These are phyloP conservation scores for Artemisia annua DNA, from an alignment of 129 eudicot species.

Conservation along the genomic window DNA sequence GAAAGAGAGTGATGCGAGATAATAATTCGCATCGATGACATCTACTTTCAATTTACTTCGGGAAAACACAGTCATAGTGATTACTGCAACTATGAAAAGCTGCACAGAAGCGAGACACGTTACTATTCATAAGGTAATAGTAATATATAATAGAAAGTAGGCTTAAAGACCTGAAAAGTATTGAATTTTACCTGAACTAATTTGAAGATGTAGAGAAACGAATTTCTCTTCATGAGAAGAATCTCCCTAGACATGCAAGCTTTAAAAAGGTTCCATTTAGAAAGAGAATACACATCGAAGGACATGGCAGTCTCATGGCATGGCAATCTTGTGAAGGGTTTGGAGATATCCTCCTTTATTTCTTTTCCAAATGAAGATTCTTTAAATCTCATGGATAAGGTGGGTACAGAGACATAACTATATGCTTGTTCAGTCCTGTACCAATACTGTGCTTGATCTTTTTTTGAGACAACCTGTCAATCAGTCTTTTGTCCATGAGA, in stretches of 20 bases:
- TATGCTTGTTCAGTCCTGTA: conserved; percentile 33
- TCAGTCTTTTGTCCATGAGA: conserved; percentile 15
- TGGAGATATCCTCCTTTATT: conserved; percentile 37
- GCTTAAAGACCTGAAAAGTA: too few species aligned
- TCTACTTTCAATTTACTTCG: conserved; percentile 52
- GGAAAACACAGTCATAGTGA: conserved; percentile 60
- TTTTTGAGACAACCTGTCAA: conserved; percentile 44
- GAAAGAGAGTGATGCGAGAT: conserved; percentile 62
- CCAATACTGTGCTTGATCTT: conserved; percentile 61
- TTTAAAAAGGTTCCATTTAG: conserved; percentile 47
- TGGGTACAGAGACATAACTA: conserved; percentile 37
- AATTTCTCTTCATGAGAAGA: conserved; percentile 52
- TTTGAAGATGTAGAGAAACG: conserved; percentile 46
- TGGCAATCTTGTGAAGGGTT: conserved; percentile 30
- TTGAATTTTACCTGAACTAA: conserved; percentile 29
- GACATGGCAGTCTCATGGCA: conserved; percentile 43
- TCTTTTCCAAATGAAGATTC: conserved; percentile 46
- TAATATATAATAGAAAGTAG: too few species aligned
- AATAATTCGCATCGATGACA: conserved; percentile 53
- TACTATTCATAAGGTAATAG: too few species aligned
- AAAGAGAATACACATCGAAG: conserved; percentile 39
- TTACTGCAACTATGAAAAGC: conserved; percentile 48
- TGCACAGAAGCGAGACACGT: conserved; percentile 27
- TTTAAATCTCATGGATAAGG: conserved; percentile 40
- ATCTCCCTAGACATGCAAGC: conserved; percentile 53